These are phyloP conservation scores for Cicer pinnatifidum DNA, from an alignment of 306 rosid species.

Conservation along the genomic window DNA sequence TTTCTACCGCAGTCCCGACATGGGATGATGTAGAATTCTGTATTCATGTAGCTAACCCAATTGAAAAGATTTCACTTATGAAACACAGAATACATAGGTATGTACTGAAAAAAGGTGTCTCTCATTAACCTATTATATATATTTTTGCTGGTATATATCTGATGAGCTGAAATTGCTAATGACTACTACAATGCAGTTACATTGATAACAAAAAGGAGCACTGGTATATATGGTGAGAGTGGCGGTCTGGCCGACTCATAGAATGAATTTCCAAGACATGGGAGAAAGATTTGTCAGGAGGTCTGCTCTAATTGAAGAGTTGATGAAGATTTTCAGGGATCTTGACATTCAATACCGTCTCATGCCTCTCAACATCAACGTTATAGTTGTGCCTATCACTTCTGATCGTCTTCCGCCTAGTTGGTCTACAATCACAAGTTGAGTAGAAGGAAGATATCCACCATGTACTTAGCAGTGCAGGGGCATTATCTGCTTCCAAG, in stretches of 20 bases:
- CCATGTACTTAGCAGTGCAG: neutral
- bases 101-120: constrained; percentile 9
- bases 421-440: constrained; percentile 50
- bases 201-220: constrained; percentile 80
- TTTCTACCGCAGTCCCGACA: constrained; percentile 93
- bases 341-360: constrained; percentile 80
- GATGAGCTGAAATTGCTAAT: constrained; percentile 1
- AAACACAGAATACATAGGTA: constrained; percentile 75
- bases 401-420: constrained; percentile 60
- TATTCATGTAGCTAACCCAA: constrained; percentile 72
- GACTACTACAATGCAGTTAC: constrained; percentile 58
- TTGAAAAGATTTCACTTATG: constrained; percentile 64
- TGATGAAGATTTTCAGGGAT: constrained; percentile 72
- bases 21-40: constrained; percentile 84
- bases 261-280: constrained; percentile 83
- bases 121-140: neutral
- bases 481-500: constrained; percentile 30
- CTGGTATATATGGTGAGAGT: no score
- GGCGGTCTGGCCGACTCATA: constrained; percentile 76
- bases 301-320: constrained; percentile 72
- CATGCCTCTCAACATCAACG: constrained; percentile 65
- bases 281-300: constrained; percentile 78
- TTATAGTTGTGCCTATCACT: constrained; percentile 63
- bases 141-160: constrained; percentile 9
- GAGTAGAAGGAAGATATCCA: constrained; percentile 40